Evolutionary conservation across 2,329 filamentous ascomycete genomes (phyloP).

Genomic region (Penicillium digitatum): DNA sequence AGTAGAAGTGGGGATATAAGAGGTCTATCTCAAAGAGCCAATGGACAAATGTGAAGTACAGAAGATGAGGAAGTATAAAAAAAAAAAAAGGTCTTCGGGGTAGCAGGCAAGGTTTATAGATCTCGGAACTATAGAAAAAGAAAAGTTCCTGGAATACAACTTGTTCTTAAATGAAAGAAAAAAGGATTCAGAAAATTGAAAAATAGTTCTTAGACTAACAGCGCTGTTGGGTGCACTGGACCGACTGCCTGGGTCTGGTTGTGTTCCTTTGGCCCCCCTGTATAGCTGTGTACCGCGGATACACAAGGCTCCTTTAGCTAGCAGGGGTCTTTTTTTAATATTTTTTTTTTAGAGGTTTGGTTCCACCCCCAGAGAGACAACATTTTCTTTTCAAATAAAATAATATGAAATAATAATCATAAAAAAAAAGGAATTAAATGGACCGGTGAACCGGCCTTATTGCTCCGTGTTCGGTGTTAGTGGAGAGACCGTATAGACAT

Average conservation of each 20-base stretch:
- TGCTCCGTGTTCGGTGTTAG: conserved; percentile 8
- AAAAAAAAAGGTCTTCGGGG: not conserved
- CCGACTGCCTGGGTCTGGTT: conserved; percentile 19
- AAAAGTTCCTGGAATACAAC: conserved; percentile 20
- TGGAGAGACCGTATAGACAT: not conserved
- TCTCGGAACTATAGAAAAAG: conserved; percentile 9
- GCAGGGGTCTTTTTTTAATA: conserved; percentile 10
- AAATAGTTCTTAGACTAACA: conserved; percentile 18
- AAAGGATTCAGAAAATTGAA: conserved; percentile 6
- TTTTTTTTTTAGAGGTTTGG: not conserved
- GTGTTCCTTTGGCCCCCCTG: conserved; percentile 25
- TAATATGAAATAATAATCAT: conserved; percentile 5
- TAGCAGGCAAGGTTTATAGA: conserved; percentile 21
- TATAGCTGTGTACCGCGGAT: conserved; percentile 27
- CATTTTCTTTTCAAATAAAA: not conserved
- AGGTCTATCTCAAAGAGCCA: conserved; percentile 1
- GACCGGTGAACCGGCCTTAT: conserved; percentile 20
- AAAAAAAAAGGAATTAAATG: not conserved
- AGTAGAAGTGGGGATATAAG: conserved; percentile 2
- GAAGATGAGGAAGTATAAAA: conserved; percentile 3
- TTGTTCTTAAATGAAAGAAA: conserved; percentile 21
- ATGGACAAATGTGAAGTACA: conserved; percentile 1
- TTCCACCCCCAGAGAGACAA: conserved; percentile 21
- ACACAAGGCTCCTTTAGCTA: conserved; percentile 19
- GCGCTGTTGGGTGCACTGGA: conserved; percentile 22